Base-by-base conservation (phyloP, 1,284 basidiomycete genomes). In the Ganoderma lucidum region DNA sequence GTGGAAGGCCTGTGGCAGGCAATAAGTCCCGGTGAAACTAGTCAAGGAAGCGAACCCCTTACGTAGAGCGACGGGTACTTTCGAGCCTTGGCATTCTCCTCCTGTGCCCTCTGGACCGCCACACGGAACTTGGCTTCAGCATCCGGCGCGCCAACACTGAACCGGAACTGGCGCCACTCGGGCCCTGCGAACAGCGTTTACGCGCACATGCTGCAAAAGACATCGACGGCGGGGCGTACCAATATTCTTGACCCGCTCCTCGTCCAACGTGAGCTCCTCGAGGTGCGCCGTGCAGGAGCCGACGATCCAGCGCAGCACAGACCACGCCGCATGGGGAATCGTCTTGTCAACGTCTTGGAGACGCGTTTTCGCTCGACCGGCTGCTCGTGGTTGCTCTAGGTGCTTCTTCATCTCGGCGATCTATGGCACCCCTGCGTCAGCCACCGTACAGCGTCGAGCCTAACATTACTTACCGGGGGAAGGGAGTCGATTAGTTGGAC, bases 211-310 rank as follows among this genome's bases (percentile, higher is more conserved):
- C 8, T 44, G 17, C 10, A 62, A 14, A 44, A 14, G 32, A 14
- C 10, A 17, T 28, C 12, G 14, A 2, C 6, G 12, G 6, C 23
- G 14, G 48, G 0, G 71, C 79, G 63, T 73, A 88, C 89, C 85
- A 32, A 90, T 78, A 61, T 85, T 85, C 68, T 82, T 81, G 45
- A 90, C 81, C 8, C 79, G 77, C 73, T 90, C 88, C 45, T 81
- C 85, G 23, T 78, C 77, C 3, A 81, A 76, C 3, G 81, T 82
- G n/a, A 90, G 84, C 71, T 90, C 88, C 77, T 91, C 88, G 2
- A 91, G 80, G 73, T 90, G 84, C 0, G 89, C 88, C 0, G 88
- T 90, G 75, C 88, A 90, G 17, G 90, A 91, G 0, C 87, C 89
- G 39, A 91, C 83, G 79, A 86, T 86, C 89, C 90, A 91, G 63